Evolutionary conservation across 495 filamentous ascomycete genomes (phyloP).

Genomic region (Pyrenula aspistea): DNA sequence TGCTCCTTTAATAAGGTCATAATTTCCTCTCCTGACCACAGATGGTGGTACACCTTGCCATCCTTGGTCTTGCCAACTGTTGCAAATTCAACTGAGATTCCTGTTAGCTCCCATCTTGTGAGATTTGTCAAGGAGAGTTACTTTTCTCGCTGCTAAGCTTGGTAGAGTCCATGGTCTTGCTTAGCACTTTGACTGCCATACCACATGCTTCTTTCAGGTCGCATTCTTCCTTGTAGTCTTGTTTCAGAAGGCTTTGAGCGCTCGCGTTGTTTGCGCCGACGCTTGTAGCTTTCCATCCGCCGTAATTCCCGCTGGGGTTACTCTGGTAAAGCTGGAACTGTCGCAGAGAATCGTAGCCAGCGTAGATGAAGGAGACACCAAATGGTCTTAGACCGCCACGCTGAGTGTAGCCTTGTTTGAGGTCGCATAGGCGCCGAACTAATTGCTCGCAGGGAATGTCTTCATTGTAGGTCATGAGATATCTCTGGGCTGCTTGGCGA

Average conservation of each 20-base stretch:
- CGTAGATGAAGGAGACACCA: slow-evolving; percentile 99
- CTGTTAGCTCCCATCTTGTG: neutral
- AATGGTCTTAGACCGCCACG: slow-evolving; percentile 96
- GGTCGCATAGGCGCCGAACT: slow-evolving; percentile 88
- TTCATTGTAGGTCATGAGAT: slow-evolving; percentile 98
- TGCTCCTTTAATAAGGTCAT: slow-evolving; percentile 88
- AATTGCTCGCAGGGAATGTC: slow-evolving; percentile 99
- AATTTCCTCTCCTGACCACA: slow-evolving; percentile 97
- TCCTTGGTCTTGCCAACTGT: slow-evolving; percentile 91
- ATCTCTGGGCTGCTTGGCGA: slow-evolving; percentile 88
- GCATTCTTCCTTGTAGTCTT: slow-evolving; percentile 98
- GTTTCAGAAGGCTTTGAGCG: slow-evolving; percentile 94
- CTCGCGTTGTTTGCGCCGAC: slow-evolving; percentile 97
- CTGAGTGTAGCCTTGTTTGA: slow-evolving; percentile 99
- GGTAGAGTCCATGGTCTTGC: slow-evolving; percentile 99
- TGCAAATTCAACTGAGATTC: slow-evolving; percentile 77
- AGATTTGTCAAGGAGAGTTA: slow-evolving; percentile 28
- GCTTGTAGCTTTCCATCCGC: slow-evolving; percentile 97
- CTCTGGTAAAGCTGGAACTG: slow-evolving; percentile 99
- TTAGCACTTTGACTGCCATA: slow-evolving; percentile 95
- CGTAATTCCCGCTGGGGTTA: slow-evolving; percentile 99
- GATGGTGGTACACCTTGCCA: slow-evolving; percentile 92
- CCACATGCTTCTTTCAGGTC: slow-evolving; percentile 92
- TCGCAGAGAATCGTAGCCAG: slow-evolving; percentile 85
- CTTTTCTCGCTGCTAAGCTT: slow-evolving; percentile 99